Base-by-base conservation (phyloP, 352 stramenopile genomes). In the Pythium brassicae region DNA sequence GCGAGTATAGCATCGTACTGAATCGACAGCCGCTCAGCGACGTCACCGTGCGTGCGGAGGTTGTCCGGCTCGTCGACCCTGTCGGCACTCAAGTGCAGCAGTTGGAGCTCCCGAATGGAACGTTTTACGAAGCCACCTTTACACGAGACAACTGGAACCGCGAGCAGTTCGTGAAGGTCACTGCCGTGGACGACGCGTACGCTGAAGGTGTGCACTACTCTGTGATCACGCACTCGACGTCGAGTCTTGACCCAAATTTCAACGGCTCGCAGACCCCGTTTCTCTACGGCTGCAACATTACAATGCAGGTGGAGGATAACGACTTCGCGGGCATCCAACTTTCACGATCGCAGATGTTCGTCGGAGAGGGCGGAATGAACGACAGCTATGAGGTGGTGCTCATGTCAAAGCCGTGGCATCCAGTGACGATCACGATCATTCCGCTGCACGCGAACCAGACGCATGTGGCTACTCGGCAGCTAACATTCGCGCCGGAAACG, bases 221-320 rank as follows among this genome's bases (percentile, higher is more conserved):
- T 1, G 55, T 70, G 17, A 71, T 92, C 26, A 75, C 68, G 2
- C 82, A 92, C 49, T 57, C 40, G 1, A 66, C 62, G 1, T 26
- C 45, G 1, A 90, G 79, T 53, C 48, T 45, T 3, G 82, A 92
- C 45, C 72, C 77, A 8, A 72, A 80, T 51, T 92, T 83, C 60
- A 60, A 86, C 50, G 69, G 73, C 6, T 9, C 37, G 14, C 53
- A 70, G 12, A 84, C 75, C 3, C 82, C 82, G 17, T 92, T 92
- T 49, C 55, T 89, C 17, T 76, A 78, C 17, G 79, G 79, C 4
- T 63, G 66, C 22, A 81, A 74, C 40, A 56, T 90, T 8, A 83
- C 72, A 3, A 66, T 92, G 23, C 75, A 87, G 47, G 85, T 92
- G 43, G 63, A 83, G 9, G 82, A 92, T 63, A 84, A 92, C 47